Evolutionary conservation across 1,284 basidiomycete species (phyloP).

Genomic region (Lentinus polychrous): DNA sequence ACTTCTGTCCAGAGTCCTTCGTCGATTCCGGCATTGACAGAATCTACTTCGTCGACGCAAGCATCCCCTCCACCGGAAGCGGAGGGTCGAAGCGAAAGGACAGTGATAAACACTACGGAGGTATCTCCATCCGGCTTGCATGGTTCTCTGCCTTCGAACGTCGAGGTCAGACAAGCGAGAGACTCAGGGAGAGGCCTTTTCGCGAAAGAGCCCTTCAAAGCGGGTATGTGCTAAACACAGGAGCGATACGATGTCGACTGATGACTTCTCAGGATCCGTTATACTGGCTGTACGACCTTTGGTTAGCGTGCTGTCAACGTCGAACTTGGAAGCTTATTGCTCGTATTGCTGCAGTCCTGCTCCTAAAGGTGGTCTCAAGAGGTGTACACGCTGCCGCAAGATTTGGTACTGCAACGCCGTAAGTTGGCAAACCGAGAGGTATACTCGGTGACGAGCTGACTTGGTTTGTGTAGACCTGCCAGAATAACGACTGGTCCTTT

Average conservation of each 20-base stretch:
- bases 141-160: background rate
- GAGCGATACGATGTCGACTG: too few relatives aligned
- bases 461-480: conserved; percentile 53
- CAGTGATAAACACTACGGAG: background rate
- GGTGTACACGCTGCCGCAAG: conserved; percentile 66
- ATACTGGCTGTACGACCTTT: conserved; percentile 54
- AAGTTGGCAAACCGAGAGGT: too few relatives aligned
- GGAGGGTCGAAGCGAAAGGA: background rate
- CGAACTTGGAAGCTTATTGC: conserved; percentile 55
- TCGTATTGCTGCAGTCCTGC: conserved; percentile 54
- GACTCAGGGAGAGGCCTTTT: conserved; percentile 11
- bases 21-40: background rate
- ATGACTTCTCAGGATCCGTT: conserved; percentile 41
- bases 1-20: background rate
- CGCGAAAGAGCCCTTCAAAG: conserved; percentile 5
- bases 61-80: background rate
- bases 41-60: too few relatives aligned
- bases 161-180: conserved; percentile 4
- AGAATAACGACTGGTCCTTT: conserved; percentile 66
- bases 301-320: conserved; percentile 60
- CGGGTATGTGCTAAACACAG: background rate
- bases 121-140: background rate
- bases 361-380: conserved; percentile 35
- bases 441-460: too few relatives aligned
- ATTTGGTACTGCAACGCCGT: conserved; percentile 73